phyloP scores from a whole-genome alignment of 2,329 filamentous ascomycete species.

The Alternaria conjuncta region DNA sequence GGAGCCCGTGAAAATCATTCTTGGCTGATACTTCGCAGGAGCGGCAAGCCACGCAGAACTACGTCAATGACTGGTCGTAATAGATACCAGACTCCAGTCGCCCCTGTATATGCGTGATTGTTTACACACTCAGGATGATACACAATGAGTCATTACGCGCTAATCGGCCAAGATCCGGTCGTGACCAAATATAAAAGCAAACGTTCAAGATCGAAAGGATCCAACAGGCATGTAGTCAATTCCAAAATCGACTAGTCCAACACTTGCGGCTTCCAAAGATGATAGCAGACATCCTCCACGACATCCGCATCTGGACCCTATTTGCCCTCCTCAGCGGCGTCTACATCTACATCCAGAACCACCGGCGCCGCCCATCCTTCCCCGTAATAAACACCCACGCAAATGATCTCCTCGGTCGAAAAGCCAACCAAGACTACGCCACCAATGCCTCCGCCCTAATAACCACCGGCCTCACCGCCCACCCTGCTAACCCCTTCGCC shows the following conservation, averaged over 20 bases:
- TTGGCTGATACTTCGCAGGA: neutral
- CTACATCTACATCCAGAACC: neutral
- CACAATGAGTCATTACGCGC: neutral
- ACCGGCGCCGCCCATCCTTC: neutral
- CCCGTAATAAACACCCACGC: neutral
- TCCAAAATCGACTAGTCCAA: neutral
- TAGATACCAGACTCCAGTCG: neutral
- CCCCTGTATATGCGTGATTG: neutral
- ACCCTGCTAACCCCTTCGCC: neutral
- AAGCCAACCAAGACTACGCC: neutral
- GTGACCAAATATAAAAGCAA: neutral
- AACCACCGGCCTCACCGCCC: neutral
- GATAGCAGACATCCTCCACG: neutral
- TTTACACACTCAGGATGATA: neutral
- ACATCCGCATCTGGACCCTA: neutral
- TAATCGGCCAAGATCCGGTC: neutral
- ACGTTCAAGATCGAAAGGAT: neutral
- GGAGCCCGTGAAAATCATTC: neutral
- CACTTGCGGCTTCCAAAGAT: neutral
- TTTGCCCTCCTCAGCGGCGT: neutral
- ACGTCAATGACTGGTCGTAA: neutral
- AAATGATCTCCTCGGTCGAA: neutral
- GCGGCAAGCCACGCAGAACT: no score
- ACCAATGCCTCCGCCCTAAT: neutral
- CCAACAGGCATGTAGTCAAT: neutral